Evolutionary conservation across 2,329 filamentous ascomycete species (phyloP), one percentile per base, ranked within the genome.

Genomic region (Penicillium sp.): DNA sequence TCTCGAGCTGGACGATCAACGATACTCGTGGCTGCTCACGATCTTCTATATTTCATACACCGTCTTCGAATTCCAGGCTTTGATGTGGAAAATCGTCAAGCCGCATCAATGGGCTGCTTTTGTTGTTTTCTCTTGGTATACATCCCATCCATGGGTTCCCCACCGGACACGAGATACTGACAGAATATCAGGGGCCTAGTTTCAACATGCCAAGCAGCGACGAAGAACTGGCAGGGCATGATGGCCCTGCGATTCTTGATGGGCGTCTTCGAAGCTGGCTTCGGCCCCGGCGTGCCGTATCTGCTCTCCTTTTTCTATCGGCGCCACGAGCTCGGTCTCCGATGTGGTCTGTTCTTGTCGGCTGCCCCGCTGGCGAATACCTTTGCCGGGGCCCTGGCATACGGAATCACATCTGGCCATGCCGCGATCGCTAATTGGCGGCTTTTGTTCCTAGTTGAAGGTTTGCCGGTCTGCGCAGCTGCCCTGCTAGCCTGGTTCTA

Each of bases 361-460:
- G 75, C 75, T 0, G 84, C 85, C 0, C 85, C 86, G 1, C 79
- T 96, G 3, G 90, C 91, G 1, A 94, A 90, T 34, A 87, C 86
- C 1, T 92, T 95, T 66, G 89, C 90, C 0, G 86, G 86, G 2
- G 85, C 84, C 3, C 73, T 87, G 5, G 85, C 84, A 1, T 87
- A 84, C 51, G 83, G 80, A 4, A 87, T 89, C 64, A 84, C 84
- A 7, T 81, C 82, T 23, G 83, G 84, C 10, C 76, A 80, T 60
- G 74, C 77, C 2, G 66, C 75, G 13, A 68, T 89, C 36, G 78
- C 82, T 2, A 82, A 79, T 50, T 91, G 88, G 88, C 79, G 84
- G 54, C 66, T 87, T 9, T 65, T 89, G 55, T 85, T 87, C 67
- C 71, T 88, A 5, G 81, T 88, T 5, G 86, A 89, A 69, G 85